Evolutionary conservation across 768 basidiomycete species (phyloP).

Genomic region (Boletus rubroflammeus): DNA sequence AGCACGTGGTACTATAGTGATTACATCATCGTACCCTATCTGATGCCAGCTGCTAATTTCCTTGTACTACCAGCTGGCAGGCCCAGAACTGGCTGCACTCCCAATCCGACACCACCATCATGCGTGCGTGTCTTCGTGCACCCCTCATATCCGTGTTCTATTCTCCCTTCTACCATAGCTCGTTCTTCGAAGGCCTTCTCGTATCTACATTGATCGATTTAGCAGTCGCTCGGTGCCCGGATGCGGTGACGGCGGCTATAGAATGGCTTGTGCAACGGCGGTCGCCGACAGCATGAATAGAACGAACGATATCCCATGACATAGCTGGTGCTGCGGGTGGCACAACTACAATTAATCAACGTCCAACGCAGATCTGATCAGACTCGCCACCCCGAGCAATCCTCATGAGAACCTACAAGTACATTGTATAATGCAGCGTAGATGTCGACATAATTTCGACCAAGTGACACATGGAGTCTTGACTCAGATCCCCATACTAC

Average conservation of each 20-base stretch:
- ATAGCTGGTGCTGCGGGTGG: neutral
- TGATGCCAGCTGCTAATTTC: constrained; percentile 22
- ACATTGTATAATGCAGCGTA: constrained; percentile 8
- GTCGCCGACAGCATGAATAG: constrained; percentile 4
- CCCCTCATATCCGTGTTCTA: constrained; percentile 18
- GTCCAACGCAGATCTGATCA: constrained; percentile 1
- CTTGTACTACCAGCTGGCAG: constrained; percentile 9
- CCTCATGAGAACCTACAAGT: neutral
- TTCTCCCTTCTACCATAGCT: neutral
- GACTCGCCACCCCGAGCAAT: neutral
- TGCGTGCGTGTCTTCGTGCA: constrained; percentile 1
- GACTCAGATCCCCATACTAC: constrained; percentile 12
- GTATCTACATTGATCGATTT: constrained; percentile 1
- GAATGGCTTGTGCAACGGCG: constrained; percentile 1
- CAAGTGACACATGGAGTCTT: constrained; percentile 3
- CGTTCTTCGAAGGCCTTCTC: constrained; percentile 7
- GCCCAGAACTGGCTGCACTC: constrained; percentile 2
- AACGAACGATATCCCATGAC: neutral
- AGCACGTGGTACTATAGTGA: constrained; percentile 22
- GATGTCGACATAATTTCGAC: constrained; percentile 3
- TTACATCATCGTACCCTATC: constrained; percentile 29
- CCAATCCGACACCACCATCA: neutral
- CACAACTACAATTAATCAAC: neutral
- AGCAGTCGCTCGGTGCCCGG: neutral
- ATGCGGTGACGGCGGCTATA: constrained; percentile 16